Evolutionary conservation across 768 basidiomycete genomes (phyloP), one percentile per base, ranked within the genome.

Genomic region (Rhodocollybia butyracea): DNA sequence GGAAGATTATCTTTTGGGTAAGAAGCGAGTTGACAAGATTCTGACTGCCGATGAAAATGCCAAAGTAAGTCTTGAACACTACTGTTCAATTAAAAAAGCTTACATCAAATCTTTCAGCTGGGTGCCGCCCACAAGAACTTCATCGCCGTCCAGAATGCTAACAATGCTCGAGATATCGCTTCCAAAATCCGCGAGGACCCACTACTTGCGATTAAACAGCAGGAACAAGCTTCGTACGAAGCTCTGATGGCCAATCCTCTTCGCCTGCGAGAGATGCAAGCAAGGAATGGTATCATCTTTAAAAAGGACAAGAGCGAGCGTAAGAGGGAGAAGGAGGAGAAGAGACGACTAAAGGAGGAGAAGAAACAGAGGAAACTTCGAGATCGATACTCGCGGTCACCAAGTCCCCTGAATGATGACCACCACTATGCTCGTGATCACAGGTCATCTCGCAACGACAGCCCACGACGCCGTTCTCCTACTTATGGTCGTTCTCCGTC

Each of bases 101-200:
- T n/a, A 22, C 5, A 41, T 22, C 24, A 15, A 53, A 12, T 7
- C n/a, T 10, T 30, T 31, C 56, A 93, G 92, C 66, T 94, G 58
- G 91, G 91, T 56, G 91, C 91, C 26, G 70, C 90, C 4, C 89
- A 94, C 75, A 94, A 93, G 74, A 93, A 82, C 68, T 97, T 96
- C 67, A 95, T 96, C 53, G 94, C 95, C 3, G 80, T 92, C 2
- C 94, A 97, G 67, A 97, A 94, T 66, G 96, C 97, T 62, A 98
- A 98, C 68, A 88, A 76, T 40, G 76, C 74, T 30, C 87, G 95
- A 29, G 97, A 99, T 64, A 81, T 92, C 41, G 89, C 94, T 21
- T 76, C 94, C 27, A 98, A 99, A 72, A 87, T 99, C 58, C 88
- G 97, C 31, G 97, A 98, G 70, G 97, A 99, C 65, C 97, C 97